Evolutionary conservation across 1,139 yeast species (phyloP).

Genomic region (Pichia terricola): DNA sequence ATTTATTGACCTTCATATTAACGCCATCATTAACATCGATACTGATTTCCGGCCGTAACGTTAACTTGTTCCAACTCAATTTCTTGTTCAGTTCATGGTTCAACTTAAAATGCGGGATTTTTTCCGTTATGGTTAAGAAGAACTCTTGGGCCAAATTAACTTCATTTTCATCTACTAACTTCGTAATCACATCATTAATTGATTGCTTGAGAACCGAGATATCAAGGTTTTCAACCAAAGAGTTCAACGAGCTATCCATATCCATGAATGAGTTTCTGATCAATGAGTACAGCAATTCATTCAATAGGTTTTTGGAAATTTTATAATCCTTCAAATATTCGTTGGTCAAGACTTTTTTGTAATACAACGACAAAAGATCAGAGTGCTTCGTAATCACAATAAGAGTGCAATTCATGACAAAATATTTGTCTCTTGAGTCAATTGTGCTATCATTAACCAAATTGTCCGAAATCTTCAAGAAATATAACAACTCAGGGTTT

Average conservation of each 20-base stretch:
- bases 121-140: conserved; percentile 6
- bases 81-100: conserved; percentile 1
- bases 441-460: conserved; percentile 2
- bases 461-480: conserved; percentile 7
- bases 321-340: conserved; percentile 7
- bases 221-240: conserved; percentile 1
- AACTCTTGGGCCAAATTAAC: conserved; percentile 12
- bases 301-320: conserved; percentile 4
- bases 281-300: conserved; percentile 6
- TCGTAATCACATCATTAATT: conserved; percentile 6
- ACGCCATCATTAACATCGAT: conserved; percentile 7
- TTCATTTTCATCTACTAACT: conserved; percentile 6
- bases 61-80: conserved; percentile 5
- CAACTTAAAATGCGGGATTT: conserved; percentile 5
- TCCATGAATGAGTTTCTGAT: conserved; percentile 5
- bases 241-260: conserved; percentile 8
- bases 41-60: not conserved
- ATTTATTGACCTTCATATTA: conserved; percentile 8
- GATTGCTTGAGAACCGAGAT: conserved; percentile 2
- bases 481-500: conserved; percentile 4
- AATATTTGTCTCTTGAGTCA: conserved; percentile 2
- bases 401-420: conserved; percentile 9
- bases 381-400: conserved; percentile 9
- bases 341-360: conserved; percentile 5
- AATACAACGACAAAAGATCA: conserved; percentile 9